These are phyloP conservation scores for Chenopodium quinoa DNA, from an alignment of 148 eudicot genomes.

Conservation along the genomic window DNA sequence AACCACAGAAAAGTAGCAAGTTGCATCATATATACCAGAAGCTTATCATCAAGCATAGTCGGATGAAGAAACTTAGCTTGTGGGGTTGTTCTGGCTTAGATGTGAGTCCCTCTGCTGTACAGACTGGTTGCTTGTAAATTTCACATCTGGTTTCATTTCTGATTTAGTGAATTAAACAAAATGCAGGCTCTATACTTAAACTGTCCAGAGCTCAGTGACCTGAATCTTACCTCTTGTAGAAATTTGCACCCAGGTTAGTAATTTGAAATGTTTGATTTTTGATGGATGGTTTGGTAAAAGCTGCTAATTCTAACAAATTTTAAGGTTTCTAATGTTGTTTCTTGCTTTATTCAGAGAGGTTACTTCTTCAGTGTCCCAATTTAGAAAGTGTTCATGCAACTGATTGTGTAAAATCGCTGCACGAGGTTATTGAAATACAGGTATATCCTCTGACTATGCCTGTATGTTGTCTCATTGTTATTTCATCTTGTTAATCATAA, in stretches of 20 bases:
- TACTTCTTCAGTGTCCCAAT: conserved; percentile 75
- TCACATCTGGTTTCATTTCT: not conserved
- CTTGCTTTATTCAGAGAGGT: conserved; percentile 48
- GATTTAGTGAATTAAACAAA: conserved; percentile 6
- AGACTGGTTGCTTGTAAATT: not conserved
- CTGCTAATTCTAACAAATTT: not conserved
- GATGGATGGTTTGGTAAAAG: conserved; percentile 12
- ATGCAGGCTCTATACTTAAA: conserved; percentile 80
- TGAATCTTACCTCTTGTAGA: conserved; percentile 75
- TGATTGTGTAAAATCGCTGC: conserved; percentile 53
- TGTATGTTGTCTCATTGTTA: not conserved
- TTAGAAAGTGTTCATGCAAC: conserved; percentile 72
- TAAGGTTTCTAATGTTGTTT: not conserved
- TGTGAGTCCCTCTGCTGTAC: conserved; percentile 49
- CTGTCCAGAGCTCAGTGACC: conserved; percentile 78
- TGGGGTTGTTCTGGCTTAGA: conserved; percentile 99
- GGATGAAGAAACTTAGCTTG: conserved; percentile 81
- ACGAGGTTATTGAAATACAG: conserved; percentile 62
- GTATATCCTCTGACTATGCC: conserved; percentile 25
- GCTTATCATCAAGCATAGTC: conserved; percentile 79
- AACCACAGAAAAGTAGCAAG: conserved; percentile 46
- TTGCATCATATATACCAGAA: conserved; percentile 67
- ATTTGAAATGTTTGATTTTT: not conserved
- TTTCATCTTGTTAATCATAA: not conserved
- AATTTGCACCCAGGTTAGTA: conserved; percentile 84